Evolutionary conservation across 805 yeast genomes (phyloP), one percentile per base, ranked within the genome.

Genomic region (Isabelozyma pseudorhagii): DNA sequence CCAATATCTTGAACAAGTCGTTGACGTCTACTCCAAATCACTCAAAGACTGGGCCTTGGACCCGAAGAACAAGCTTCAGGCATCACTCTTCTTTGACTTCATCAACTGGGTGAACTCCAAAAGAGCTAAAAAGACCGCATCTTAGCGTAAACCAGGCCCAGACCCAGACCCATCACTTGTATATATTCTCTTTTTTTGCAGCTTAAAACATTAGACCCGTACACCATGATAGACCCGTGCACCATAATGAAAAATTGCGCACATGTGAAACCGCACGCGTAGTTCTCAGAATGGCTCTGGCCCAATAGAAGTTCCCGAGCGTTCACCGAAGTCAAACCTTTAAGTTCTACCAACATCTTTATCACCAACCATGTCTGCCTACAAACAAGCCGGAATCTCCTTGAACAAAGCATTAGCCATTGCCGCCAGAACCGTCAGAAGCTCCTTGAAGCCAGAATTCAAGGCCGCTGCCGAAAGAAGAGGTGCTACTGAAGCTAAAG

Each of bases 321-420:
- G 18, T 38, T 15, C 10, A 38, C 40, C 40, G 40, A 38, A 15
- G 17, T 14, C 17, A 31, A 31, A 31, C 36, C 36, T 10, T 4
- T 13, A 31, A 31, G 36, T 3, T 10, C 18, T 38, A 38, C 40
- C 36, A 38, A 38, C 17, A 11, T 8, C 17, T 14, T 38, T 8
- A 38, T 38, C 5, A 38, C 25, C n/a, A 46, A 55, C 45, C 29
- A 74, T 74, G 78, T 72, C 77, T 62, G 75, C 77, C 64, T 70
- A 71, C 70, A 72, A 74, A 64, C 78, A 74, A 74, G 78, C 78
- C 48, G 78, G 78, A 52, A 73, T 74, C 50, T 66, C 77, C 58
- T 83, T 87, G 78, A 89, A 89, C 87, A 88, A 85, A 71, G 93
- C 93, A 75, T 80, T 92, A 71, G 82, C 96, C 59, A 80, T 93